phyloP scores from a whole-genome alignment of 2,329 filamentous ascomycete genomes.

The Pseudogymnoascus sp. region DNA sequence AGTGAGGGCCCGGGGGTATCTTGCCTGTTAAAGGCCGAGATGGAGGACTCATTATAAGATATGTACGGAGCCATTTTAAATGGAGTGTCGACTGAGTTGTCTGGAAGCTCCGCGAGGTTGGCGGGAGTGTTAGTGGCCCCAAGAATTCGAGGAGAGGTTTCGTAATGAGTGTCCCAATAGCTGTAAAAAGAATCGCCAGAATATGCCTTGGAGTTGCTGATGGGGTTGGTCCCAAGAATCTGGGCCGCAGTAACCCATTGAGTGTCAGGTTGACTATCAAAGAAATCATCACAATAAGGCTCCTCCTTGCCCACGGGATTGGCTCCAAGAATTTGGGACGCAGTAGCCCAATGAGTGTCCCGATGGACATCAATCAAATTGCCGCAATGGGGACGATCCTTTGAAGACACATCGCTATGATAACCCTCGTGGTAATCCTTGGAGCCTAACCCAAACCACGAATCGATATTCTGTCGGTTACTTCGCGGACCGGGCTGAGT shows the following conservation, averaged over 20 bases:
- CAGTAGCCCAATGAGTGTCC: neutral
- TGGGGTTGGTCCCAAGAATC: neutral
- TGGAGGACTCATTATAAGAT: neutral
- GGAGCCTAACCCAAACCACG: neutral
- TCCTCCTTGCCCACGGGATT: neutral
- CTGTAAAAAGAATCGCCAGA: too few species aligned
- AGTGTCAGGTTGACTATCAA: neutral
- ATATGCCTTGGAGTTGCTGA: neutral
- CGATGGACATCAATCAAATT: neutral
- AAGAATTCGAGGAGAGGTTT: too few species aligned
- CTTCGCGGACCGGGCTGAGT: neutral
- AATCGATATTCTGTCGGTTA: neutral
- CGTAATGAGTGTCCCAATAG: too few species aligned
- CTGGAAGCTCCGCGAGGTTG: neutral
- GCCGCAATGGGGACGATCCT: neutral
- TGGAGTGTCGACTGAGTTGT: neutral
- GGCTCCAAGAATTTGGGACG: neutral
- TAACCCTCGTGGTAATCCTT: neutral
- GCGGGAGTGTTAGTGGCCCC: too few species aligned
- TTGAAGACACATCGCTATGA: neutral
- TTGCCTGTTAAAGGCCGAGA: neutral
- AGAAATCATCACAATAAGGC: neutral
- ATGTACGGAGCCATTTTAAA: too few species aligned
- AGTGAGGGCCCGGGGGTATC: neutral
- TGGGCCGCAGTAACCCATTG: neutral